Evolutionary conservation across 805 yeast genomes (phyloP).

Genomic region (Ogataea haglerorum): DNA sequence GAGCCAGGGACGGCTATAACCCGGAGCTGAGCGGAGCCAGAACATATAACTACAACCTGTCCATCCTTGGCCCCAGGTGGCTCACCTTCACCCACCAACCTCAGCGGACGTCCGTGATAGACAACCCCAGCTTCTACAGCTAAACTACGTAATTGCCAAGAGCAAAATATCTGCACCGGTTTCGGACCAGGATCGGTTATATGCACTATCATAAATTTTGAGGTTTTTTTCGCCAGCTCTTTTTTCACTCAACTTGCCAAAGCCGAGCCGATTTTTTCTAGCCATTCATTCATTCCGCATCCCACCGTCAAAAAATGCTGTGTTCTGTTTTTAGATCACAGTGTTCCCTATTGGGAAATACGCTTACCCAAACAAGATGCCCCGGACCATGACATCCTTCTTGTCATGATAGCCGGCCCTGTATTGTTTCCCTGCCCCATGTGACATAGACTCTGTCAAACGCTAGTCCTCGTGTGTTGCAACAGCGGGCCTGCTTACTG

Average conservation of each 20-base stretch:
- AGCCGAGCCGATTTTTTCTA: conserved; percentile 9
- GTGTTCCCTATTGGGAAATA: conserved; percentile 1
- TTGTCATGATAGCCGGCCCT: neutral
- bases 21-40: too few species aligned
- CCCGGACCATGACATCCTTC: neutral
- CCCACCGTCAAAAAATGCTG: neutral
- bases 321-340: conserved; percentile 1
- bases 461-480: neutral
- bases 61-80: too few species aligned
- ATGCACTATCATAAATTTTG: conserved; percentile 1
- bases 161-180: conserved; percentile 4
- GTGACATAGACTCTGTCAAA: neutral
- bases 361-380: conserved; percentile 1
- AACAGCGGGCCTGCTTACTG: neutral
- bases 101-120: neutral
- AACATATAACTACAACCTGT: too few species aligned
- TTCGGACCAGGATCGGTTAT: conserved; percentile 4
- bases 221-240: conserved; percentile 7
- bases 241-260: conserved; percentile 3
- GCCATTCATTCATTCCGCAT: conserved; percentile 1
- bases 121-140: conserved; percentile 1
- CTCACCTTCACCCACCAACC: neutral
- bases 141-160: conserved; percentile 9
- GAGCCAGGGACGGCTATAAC: too few species aligned
- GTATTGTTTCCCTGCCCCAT: neutral